Evolutionary conservation across 1,284 basidiomycete genomes (phyloP).

Genomic region (Malassezia brasiliensis): DNA sequence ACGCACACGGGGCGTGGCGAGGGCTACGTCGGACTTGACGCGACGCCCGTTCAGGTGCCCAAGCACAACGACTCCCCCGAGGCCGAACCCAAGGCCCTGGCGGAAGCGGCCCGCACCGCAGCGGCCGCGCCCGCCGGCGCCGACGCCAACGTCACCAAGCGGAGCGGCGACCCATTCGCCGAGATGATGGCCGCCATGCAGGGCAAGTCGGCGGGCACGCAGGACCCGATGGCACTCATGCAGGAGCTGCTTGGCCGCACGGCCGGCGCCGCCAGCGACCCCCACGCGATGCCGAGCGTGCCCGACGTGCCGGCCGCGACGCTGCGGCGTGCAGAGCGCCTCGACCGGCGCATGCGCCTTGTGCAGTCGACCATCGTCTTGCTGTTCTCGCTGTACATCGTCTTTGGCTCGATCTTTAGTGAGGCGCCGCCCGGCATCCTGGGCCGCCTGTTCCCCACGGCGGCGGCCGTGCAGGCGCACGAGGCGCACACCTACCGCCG

Average conservation of each 20-base stretch:
- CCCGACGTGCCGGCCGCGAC: neutral
- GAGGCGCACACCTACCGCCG: slow-evolving; percentile 5
- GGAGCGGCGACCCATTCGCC: slow-evolving; percentile 17
- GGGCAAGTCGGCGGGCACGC: slow-evolving; percentile 7
- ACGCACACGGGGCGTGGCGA: slow-evolving; percentile 43
- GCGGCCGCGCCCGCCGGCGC: neutral
- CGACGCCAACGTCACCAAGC: neutral
- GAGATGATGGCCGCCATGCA: slow-evolving; percentile 30
- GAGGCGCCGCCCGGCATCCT: slow-evolving; percentile 3
- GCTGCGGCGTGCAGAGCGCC: slow-evolving; percentile 1
- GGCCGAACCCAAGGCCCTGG: neutral
- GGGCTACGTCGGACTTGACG: slow-evolving; percentile 17
- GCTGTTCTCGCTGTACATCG: slow-evolving; percentile 11
- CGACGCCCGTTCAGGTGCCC: neutral
- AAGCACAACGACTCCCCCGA: neutral
- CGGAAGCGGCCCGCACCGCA: neutral
- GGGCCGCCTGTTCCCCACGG: slow-evolving; percentile 8
- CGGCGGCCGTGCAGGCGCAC: neutral
- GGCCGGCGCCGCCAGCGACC: neutral
- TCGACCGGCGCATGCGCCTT: slow-evolving; percentile 11
- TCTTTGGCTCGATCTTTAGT: slow-evolving; percentile 12
- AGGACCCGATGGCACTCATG: slow-evolving; percentile 20
- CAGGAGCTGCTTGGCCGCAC: slow-evolving; percentile 19
- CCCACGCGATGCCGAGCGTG: neutral
- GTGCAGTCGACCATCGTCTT: slow-evolving; percentile 10